phyloP scores from a whole-genome alignment of 129 eudicot species.

The Pulicaria dysenterica region DNA sequence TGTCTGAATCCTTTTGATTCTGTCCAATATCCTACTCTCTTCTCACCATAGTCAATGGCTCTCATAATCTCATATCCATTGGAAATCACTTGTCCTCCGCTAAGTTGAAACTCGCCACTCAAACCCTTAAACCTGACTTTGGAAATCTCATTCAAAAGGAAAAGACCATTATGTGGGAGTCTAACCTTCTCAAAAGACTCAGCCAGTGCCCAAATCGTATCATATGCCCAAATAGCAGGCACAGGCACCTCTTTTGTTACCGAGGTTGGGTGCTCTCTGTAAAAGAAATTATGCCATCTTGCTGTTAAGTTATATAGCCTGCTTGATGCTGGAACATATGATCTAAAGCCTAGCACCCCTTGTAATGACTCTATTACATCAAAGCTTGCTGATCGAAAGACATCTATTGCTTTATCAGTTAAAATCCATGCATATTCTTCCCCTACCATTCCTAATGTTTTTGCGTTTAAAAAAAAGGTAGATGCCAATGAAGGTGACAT shows the following conservation, averaged over 20 bases:
- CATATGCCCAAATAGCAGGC: slow-evolving; percentile 37
- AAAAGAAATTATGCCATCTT: slow-evolving; percentile 30
- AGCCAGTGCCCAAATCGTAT: slow-evolving; percentile 38
- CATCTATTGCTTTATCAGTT: slow-evolving; percentile 32
- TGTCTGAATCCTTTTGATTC: slow-evolving; percentile 30
- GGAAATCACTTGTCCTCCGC: slow-evolving; percentile 24
- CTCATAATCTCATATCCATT: slow-evolving; percentile 45
- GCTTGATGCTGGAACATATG: slow-evolving; percentile 42
- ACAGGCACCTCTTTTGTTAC: slow-evolving; percentile 17
- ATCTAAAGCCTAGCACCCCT: slow-evolving; percentile 53
- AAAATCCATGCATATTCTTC: slow-evolving; percentile 57
- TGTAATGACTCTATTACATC: slow-evolving; percentile 38
- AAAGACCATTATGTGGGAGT: background rate
- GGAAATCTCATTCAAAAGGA: slow-evolving; percentile 13
- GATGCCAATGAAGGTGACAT: slow-evolving; percentile 40
- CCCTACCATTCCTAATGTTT: slow-evolving; percentile 43
- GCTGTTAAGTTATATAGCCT: slow-evolving; percentile 21
- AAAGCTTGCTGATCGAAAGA: slow-evolving; percentile 27
- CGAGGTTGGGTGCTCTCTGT: background rate
- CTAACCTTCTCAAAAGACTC: slow-evolving; percentile 28
- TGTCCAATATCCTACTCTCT: slow-evolving; percentile 59
- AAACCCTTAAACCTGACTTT: slow-evolving; percentile 43
- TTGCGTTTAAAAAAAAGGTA: slow-evolving; percentile 40
- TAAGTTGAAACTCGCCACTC: slow-evolving; percentile 51
- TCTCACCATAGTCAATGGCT: slow-evolving; percentile 45